Evolutionary conservation across 192 early-diverging fungal species (phyloP), one percentile per base, ranked within the genome.

Genomic region (Umbelopsis sp.): DNA sequence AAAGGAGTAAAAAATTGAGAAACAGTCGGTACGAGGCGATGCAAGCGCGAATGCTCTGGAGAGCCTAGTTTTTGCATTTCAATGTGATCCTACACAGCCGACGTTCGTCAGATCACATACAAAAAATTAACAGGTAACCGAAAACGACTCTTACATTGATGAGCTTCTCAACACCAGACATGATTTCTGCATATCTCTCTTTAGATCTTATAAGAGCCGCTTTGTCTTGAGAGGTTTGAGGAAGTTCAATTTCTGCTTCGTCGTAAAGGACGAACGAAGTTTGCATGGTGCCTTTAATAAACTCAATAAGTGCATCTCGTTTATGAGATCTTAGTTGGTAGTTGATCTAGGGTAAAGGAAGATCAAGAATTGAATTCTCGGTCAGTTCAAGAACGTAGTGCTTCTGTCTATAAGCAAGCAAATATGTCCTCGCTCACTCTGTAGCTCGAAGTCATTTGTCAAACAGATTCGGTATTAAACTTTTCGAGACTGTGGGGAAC

Each of bases 271-370:
- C 89, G 70, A 97, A 97, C 7, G 95, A 92, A 9, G 92, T 94
- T 47, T 92, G 85, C 11, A 95, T 84, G 70, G 94, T 86, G 44
- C 87, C 86, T 76, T 97, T 97, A 80, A 97, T 94, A 78, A 95
- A 97, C 83, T 93, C 91, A 73, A 95, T 95, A 68, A 95, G 90
- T 52, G 85, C 83, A 80, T 96, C 95, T 64, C 93, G 89, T 86
- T 96, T 96, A 85, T 95, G 92, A n/a, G 86, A 83, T 27, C 87
- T 82, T 41, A 87, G 66, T 44, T 87, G 82, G 77, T 83, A 88
- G 78, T 80, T 86, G 33, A 81, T 76, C 22, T 78, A 30, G 61
- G 70, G 52, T 33, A 30, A 9, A 55, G 23, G 23, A 21, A 67
- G 49, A 37, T 46, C 53, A 27, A 8, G 27, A 46, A 4, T 48